Conservation (phyloP, 768 basidiomycete genomes). For the Baorangia bicolor region DNA sequence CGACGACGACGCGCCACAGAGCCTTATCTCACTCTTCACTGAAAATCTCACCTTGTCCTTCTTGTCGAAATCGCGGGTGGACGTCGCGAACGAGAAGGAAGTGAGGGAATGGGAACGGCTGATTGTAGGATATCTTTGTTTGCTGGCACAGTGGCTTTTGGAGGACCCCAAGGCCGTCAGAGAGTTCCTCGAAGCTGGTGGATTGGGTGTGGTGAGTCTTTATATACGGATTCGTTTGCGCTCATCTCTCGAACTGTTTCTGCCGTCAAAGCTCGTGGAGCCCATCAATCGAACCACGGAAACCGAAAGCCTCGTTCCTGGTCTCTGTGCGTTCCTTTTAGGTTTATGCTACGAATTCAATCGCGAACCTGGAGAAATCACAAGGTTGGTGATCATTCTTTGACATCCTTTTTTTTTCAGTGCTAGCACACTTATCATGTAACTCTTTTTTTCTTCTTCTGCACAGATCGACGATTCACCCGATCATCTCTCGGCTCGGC, state of each 20-base stretch:
- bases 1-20: constrained; percentile 65
- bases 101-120: constrained; percentile 88
- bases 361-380: constrained; percentile 91
- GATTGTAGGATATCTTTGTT: constrained; percentile 78
- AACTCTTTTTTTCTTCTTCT: not conserved
- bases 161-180: constrained; percentile 87
- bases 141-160: constrained; percentile 95
- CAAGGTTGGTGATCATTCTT: constrained; percentile 55
- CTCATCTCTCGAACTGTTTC: not conserved
- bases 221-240: not conserved
- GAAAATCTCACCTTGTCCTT: constrained; percentile 90
- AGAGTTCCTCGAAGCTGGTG: constrained; percentile 89
- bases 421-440: not conserved
- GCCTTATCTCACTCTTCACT: constrained; percentile 78
- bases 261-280: constrained; percentile 72
- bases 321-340: constrained; percentile 86
- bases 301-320: constrained; percentile 82
- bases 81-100: constrained; percentile 57
- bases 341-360: constrained; percentile 97
- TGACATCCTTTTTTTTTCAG: no score
- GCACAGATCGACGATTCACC: constrained; percentile 77
- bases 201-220: constrained; percentile 79
- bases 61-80: constrained; percentile 62
- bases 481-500: constrained; percentile 87
- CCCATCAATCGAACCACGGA: constrained; percentile 91